Conservation (phyloP, 169 alveolate genomes). For the Plasmodium ovale region DNA sequence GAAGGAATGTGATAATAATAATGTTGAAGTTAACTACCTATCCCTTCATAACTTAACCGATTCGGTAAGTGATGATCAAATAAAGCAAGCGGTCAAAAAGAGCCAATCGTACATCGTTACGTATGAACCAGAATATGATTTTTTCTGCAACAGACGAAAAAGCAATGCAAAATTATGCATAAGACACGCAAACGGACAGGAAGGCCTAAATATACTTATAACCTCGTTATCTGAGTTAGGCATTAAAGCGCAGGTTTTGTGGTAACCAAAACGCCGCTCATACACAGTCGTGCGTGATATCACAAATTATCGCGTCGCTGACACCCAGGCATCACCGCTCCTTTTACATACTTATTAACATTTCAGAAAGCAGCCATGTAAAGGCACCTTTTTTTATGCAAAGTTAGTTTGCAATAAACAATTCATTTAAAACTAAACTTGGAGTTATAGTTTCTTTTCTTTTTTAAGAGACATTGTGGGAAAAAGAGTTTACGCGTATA, state of each 20-base stretch:
- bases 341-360: neutral
- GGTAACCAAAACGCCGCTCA: neutral
- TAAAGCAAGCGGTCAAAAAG: constrained; percentile 34
- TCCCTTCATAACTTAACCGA: constrained; percentile 43
- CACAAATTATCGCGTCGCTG: too few relatives aligned
- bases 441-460: neutral
- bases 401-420: neutral
- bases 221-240: constrained; percentile 18
- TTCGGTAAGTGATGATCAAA: constrained; percentile 59
- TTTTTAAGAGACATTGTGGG: neutral
- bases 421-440: constrained; percentile 24
- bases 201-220: constrained; percentile 20
- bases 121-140: constrained; percentile 68
- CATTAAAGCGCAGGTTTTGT: constrained; percentile 25
- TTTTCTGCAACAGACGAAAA: constrained; percentile 45
- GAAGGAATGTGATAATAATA: constrained; percentile 32
- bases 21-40: constrained; percentile 28
- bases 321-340: neutral
- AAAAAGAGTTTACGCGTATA: neutral
- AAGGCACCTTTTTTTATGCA: neutral
- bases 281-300: neutral
- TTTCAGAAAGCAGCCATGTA: neutral
- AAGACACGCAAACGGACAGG: constrained; percentile 42
- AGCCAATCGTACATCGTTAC: constrained; percentile 51
- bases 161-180: constrained; percentile 70